A percentile compares a stretch with the other conserved stretches of the same genome.
Evolutionary conservation across 805 yeast genomes (phyloP).

Genomic region (Suhomyces prunicola): DNA sequence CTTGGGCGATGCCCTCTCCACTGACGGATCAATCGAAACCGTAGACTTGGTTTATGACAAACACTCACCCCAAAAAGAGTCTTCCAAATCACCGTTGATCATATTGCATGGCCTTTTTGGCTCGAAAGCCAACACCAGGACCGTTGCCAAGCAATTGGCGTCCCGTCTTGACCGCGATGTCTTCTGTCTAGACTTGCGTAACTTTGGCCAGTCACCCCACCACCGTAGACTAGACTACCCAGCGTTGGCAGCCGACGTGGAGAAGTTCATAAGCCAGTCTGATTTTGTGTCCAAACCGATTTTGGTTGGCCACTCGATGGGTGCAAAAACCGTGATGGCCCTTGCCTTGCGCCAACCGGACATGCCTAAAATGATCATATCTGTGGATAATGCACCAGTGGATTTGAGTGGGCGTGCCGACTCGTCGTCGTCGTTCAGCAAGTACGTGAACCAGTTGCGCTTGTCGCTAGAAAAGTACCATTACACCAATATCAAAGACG

Average conservation of each 20-base stretch:
- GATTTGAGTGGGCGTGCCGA: slow-evolving; percentile 50
- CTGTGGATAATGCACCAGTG: slow-evolving; percentile 91
- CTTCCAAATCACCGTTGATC: slow-evolving; percentile 57
- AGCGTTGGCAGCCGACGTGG: slow-evolving; percentile 83
- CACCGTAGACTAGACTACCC: slow-evolving; percentile 69
- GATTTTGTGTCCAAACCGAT: slow-evolving; percentile 46
- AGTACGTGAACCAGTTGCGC: slow-evolving; percentile 62
- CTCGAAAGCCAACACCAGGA: slow-evolving; percentile 70
- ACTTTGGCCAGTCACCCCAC: slow-evolving; percentile 93
- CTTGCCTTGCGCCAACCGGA: slow-evolving; percentile 66
- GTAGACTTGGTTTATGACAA: slow-evolving; percentile 57
- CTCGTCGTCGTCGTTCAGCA: slow-evolving; percentile 51
- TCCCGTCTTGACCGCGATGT: slow-evolving; percentile 51
- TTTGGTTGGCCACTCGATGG: slow-evolving; percentile 84
- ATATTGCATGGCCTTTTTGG: slow-evolving; percentile 92
- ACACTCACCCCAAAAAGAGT: slow-evolving; percentile 26
- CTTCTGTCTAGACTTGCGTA: slow-evolving; percentile 73
- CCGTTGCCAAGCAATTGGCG: slow-evolving; percentile 65
- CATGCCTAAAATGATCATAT: slow-evolving; percentile 56
- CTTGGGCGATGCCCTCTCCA: slow-evolving; percentile 10
- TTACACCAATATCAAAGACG: slow-evolving; percentile 57
- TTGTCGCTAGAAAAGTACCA: slow-evolving; percentile 49
- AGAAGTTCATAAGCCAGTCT: slow-evolving; percentile 54
- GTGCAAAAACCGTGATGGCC: slow-evolving; percentile 93
- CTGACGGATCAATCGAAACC: slow-evolving; percentile 36